These are phyloP conservation scores for Ceriops decandra DNA, from an alignment of 345 rosid genomes.

Conservation along the genomic window DNA sequence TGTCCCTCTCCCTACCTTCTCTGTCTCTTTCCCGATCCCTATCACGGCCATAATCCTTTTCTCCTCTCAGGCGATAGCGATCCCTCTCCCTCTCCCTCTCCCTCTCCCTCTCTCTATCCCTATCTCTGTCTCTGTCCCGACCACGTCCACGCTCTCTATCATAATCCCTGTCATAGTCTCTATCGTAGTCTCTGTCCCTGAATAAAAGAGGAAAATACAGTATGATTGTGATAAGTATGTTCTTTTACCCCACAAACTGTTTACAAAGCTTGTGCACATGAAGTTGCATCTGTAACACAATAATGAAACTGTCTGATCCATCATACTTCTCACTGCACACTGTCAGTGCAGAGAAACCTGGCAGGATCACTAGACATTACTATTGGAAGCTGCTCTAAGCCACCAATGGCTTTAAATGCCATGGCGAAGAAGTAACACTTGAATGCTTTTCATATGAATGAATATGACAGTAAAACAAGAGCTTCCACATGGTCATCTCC, in stretches of 20 bases:
- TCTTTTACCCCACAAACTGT: background rate
- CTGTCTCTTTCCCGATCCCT: constrained; percentile 71
- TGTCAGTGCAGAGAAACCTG: constrained; percentile 99
- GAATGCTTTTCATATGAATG: constrained; percentile 9
- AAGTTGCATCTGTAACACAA: background rate
- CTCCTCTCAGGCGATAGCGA: constrained; percentile 59
- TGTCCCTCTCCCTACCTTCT: constrained; percentile 72
- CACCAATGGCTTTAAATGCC: constrained; percentile 67
- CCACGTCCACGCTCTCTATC: constrained; percentile 55
- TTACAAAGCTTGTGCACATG: background rate
- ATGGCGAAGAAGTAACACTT: constrained; percentile 21
- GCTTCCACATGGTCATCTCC: constrained; percentile 25
- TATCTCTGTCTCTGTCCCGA: constrained; percentile 27
- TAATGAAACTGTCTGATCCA: constrained; percentile 60
- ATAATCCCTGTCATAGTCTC: constrained; percentile 50
- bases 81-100: constrained; percentile 66
- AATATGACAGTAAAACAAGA: constrained; percentile 9
- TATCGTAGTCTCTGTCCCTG: constrained; percentile 62
- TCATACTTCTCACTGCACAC: constrained; percentile 99
- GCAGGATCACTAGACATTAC: constrained; percentile 51
- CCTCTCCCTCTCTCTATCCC: constrained; percentile 31
- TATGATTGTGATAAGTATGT: background rate
- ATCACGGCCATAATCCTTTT: constrained; percentile 67
- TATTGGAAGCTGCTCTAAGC: constrained; percentile 68
- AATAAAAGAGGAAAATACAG: constrained; percentile 7